Percentiles rank a stretch among this genome's conserved stretches.
phyloP scores from a whole-genome alignment of 495 filamentous ascomycete species.

The Tuber borchii region DNA sequence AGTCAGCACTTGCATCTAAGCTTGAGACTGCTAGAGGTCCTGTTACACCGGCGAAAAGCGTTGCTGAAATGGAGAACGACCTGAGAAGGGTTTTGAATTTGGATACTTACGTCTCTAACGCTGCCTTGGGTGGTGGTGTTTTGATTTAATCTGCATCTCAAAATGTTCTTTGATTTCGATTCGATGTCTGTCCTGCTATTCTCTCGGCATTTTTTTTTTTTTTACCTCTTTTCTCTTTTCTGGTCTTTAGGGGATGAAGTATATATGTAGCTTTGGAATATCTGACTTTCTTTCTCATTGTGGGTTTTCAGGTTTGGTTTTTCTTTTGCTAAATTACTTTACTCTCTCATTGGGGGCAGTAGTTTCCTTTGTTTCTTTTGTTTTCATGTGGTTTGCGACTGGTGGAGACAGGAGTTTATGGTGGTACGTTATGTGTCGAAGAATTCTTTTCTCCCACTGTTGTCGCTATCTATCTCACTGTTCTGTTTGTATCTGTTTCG shows the following conservation, averaged over 20 bases:
- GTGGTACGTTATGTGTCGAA: slow-evolving; percentile 24
- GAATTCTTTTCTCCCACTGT: neutral
- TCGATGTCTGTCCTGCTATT: slow-evolving; percentile 14
- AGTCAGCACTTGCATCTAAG: slow-evolving; percentile 34
- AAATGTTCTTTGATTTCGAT: neutral
- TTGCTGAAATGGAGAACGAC: slow-evolving; percentile 40
- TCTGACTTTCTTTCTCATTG: slow-evolving; percentile 26
- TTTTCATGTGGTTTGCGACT: slow-evolving; percentile 18
- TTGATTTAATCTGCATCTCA: slow-evolving; percentile 32
- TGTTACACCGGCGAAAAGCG: slow-evolving; percentile 22
- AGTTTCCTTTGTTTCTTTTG: slow-evolving; percentile 27
- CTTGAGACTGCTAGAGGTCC: slow-evolving; percentile 29
- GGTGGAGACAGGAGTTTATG: slow-evolving; percentile 12
- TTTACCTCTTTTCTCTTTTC: slow-evolving; percentile 2
- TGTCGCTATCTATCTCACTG: slow-evolving; percentile 2
- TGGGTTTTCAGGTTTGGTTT: slow-evolving; percentile 31
- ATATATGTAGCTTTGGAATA: neutral
- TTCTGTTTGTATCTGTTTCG: neutral
- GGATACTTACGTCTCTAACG: neutral
- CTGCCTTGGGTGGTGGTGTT: slow-evolving; percentile 10
- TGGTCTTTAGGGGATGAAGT: neutral
- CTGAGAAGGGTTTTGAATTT: slow-evolving; percentile 37
- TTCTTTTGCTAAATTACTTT: slow-evolving; percentile 25
- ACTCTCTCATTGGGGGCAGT: slow-evolving; percentile 25
- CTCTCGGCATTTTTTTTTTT: neutral